Percentiles rank a stretch among this genome's conserved stretches.
Conservation (phyloP, 2,329 filamentous ascomycete genomes). For the Sarocladiaceae sp. region DNA sequence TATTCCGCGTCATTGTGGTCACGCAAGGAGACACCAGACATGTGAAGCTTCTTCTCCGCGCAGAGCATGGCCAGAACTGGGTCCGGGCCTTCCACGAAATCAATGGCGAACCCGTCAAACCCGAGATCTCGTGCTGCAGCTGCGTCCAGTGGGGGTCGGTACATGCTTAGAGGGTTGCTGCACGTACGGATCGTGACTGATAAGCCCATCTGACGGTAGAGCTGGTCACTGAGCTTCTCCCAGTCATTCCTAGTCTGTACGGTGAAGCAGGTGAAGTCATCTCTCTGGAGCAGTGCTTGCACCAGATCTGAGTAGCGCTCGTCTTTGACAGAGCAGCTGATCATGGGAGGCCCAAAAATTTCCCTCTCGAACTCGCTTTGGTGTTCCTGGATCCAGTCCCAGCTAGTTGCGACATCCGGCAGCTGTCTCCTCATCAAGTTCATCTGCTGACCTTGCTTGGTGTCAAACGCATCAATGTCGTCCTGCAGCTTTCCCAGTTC, state of each 20-base stretch:
- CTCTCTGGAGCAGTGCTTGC: conserved; percentile 42
- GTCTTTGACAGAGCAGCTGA: conserved; percentile 75
- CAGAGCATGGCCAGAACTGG: conserved; percentile 86
- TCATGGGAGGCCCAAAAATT: conserved; percentile 73
- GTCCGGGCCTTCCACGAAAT: conserved; percentile 74
- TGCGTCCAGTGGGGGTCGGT: conserved; percentile 45
- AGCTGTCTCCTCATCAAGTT: conserved; percentile 56
- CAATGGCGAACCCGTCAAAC: conserved; percentile 73
- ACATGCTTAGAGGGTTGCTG: conserved; percentile 45
- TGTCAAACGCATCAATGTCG: conserved; percentile 58
- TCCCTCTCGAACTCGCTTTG: conserved; percentile 62
- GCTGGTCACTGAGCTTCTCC: conserved; percentile 59
- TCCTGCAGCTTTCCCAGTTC: conserved; percentile 26
- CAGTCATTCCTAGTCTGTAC: conserved; percentile 71
- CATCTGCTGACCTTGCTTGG: conserved; percentile 67
- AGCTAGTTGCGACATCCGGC: conserved; percentile 61
- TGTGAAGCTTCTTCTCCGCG: conserved; percentile 61
- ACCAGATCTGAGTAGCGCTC: conserved; percentile 54
- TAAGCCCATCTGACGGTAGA: conserved; percentile 58
- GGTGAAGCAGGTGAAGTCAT: conserved; percentile 63
- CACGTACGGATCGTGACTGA: conserved; percentile 67
- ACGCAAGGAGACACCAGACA: conserved; percentile 55
- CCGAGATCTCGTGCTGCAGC: conserved; percentile 54
- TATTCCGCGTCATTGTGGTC: conserved; percentile 64
- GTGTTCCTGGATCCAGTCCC: conserved; percentile 77